Conservation (phyloP, 2,329 filamentous ascomycete genomes). For the Colletotrichum graminicola region DNA sequence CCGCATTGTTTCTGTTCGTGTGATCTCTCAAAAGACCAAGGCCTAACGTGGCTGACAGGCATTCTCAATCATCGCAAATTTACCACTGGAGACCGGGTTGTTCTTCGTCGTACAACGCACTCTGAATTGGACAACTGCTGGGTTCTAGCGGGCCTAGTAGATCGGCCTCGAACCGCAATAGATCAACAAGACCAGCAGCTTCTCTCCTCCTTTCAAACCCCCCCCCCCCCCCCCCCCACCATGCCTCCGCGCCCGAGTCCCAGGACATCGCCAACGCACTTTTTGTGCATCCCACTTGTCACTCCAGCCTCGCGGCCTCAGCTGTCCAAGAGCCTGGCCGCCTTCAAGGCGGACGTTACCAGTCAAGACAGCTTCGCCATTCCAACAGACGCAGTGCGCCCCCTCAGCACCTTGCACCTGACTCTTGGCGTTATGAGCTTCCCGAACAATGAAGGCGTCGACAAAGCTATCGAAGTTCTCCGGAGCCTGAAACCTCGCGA, state of each 20-base stretch:
- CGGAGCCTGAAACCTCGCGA: conserved; percentile 54
- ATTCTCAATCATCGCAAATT: background rate
- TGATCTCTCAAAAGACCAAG: too few relatives aligned
- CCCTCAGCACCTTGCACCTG: conserved; percentile 83
- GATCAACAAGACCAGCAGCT: background rate
- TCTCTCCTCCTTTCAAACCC: conserved; percentile 18
- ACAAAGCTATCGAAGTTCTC: conserved; percentile 57
- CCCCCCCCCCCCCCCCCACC: too few relatives aligned
- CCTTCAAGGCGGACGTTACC: conserved; percentile 72
- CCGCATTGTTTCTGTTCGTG: background rate
- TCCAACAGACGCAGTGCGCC: conserved; percentile 77
- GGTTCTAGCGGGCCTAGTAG: background rate
- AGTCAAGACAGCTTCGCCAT: conserved; percentile 61
- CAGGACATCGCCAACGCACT: conserved; percentile 73
- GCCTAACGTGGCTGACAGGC: background rate
- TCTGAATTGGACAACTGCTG: background rate
- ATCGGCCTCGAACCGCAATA: background rate
- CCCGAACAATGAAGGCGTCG: conserved; percentile 59
- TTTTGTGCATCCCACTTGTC: conserved; percentile 80
- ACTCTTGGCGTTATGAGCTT: conserved; percentile 91
- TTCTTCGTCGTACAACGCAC: background rate
- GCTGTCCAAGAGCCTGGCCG: conserved; percentile 70
- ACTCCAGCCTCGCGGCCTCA: conserved; percentile 71
- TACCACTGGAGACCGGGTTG: too few relatives aligned
- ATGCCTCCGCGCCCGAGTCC: conserved; percentile 54